Evolutionary conservation across 2,329 filamentous ascomycete genomes (phyloP).

Genomic region (Nothophoma quercina): DNA sequence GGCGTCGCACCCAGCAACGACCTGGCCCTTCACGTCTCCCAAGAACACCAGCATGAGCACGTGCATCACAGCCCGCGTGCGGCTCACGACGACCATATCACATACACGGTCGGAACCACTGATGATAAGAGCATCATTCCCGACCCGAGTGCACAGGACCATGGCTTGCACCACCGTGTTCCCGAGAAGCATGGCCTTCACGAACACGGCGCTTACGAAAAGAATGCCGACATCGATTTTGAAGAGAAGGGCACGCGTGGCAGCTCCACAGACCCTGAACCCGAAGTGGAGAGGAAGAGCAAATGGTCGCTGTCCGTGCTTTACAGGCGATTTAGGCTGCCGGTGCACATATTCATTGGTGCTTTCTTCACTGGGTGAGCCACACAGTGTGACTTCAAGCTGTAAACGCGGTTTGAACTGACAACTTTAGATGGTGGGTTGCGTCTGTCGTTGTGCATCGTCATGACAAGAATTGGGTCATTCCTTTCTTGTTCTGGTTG

Average conservation of each 20-base stretch:
- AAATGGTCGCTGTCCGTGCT: slow-evolving; percentile 27
- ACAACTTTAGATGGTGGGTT: slow-evolving; percentile 72
- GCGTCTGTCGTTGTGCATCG: slow-evolving; percentile 76
- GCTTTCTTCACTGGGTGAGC: slow-evolving; percentile 62
- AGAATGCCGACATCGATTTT: slow-evolving; percentile 43
- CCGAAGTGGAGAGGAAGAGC: slow-evolving; percentile 30
- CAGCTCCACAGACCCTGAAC: slow-evolving; percentile 34
- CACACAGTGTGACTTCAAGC: slow-evolving; percentile 11
- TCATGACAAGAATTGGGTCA: slow-evolving; percentile 78
- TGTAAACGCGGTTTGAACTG: slow-evolving; percentile 23
- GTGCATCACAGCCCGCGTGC: slow-evolving; percentile 48
- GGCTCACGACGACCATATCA: slow-evolving; percentile 35
- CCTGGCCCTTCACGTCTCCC: slow-evolving; percentile 47
- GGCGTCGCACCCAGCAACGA: slow-evolving; percentile 45
- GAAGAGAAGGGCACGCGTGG: slow-evolving; percentile 52
- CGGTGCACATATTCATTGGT: slow-evolving; percentile 53
- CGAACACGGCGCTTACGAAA: slow-evolving; percentile 41
- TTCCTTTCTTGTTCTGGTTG: slow-evolving; percentile 84
- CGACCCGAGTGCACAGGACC: slow-evolving; percentile 50
- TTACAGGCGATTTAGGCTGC: slow-evolving; percentile 53
- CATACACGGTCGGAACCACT: slow-evolving; percentile 49
- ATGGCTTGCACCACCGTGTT: slow-evolving; percentile 48
- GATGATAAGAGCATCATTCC: slow-evolving; percentile 44
- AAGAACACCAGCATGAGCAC: slow-evolving; percentile 50
- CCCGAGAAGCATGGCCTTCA: slow-evolving; percentile 32